A percentile compares a stretch with the other conserved stretches of the same genome.
Conservation (phyloP, 1,284 basidiomycete species). For the Cystobasidiaceae sp. region DNA sequence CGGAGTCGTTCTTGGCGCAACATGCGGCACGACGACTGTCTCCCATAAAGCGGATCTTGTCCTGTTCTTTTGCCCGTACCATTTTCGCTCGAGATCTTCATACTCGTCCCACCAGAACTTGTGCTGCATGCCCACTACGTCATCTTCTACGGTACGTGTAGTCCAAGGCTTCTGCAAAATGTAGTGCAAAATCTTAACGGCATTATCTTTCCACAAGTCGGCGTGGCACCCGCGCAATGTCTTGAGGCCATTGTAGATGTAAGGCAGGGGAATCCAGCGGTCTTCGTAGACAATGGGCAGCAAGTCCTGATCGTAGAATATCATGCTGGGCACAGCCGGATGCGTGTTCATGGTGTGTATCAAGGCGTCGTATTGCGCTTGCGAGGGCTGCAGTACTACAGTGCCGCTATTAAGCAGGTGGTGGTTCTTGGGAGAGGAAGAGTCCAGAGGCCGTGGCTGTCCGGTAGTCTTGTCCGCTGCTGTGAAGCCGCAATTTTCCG, state of each 20-base stretch:
- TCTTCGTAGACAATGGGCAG: slow-evolving; percentile 73
- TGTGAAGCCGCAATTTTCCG: slow-evolving; percentile 76
- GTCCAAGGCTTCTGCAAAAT: slow-evolving; percentile 54
- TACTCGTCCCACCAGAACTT: slow-evolving; percentile 34
- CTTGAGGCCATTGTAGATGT: slow-evolving; percentile 74
- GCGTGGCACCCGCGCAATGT: slow-evolving; percentile 65
- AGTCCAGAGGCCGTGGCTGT: slow-evolving; percentile 49
- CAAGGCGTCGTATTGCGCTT: slow-evolving; percentile 56
- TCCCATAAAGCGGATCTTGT: slow-evolving; percentile 6
- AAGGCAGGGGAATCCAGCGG: slow-evolving; percentile 50
- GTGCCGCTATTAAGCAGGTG: slow-evolving; percentile 80
- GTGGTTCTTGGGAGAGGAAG: slow-evolving; percentile 63
- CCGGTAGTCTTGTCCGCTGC: slow-evolving; percentile 44
- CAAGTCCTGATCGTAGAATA: slow-evolving; percentile 89
- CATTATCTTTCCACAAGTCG: slow-evolving; percentile 67
- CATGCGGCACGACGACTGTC: slow-evolving; percentile 22
- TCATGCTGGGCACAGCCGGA: slow-evolving; percentile 62
- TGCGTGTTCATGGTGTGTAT: slow-evolving; percentile 62
- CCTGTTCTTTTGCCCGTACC: background rate
- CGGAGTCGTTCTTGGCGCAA: background rate
- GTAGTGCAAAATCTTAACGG: slow-evolving; percentile 54
- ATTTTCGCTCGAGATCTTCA: slow-evolving; percentile 14
- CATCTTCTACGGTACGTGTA: slow-evolving; percentile 47
- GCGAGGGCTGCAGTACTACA: slow-evolving; percentile 71
- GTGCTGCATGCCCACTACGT: slow-evolving; percentile 39